Conservation (phyloP, 768 basidiomycete species). For the Collybia sordida region DNA sequence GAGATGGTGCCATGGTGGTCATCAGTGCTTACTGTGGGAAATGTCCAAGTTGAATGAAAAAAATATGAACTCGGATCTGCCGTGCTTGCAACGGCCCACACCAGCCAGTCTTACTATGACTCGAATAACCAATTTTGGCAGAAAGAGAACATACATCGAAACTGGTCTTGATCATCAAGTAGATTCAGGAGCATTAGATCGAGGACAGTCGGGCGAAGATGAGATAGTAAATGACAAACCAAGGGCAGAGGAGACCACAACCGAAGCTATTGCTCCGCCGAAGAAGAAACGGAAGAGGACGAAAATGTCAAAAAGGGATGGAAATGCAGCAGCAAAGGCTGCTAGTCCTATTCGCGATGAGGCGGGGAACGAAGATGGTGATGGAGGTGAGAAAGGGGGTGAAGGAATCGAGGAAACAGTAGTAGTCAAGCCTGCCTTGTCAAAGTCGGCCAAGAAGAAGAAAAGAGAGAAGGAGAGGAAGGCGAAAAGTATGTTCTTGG, state of each 20-base stretch:
- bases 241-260: slow-evolving; percentile 4
- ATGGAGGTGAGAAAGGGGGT: slow-evolving; percentile 15
- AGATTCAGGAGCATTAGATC: slow-evolving; percentile 11
- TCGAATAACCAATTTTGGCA: slow-evolving; percentile 70
- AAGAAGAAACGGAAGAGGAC: slow-evolving; percentile 64
- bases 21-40: no score
- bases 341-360: slow-evolving; percentile 17
- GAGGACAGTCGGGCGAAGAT: neutral
- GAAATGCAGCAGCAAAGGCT: slow-evolving; percentile 27
- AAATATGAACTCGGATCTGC: no score
- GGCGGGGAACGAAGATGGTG: slow-evolving; percentile 4
- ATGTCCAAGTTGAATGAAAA: no score
- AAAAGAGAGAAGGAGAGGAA: slow-evolving; percentile 27
- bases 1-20: neutral
- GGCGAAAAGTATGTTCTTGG: slow-evolving; percentile 23
- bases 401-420: neutral
- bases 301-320: slow-evolving; percentile 44
- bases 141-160: slow-evolving; percentile 70
- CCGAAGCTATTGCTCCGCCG: slow-evolving; percentile 23
- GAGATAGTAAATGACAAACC: slow-evolving; percentile 2
- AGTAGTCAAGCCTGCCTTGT: slow-evolving; percentile 6
- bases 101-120: slow-evolving; percentile 62
- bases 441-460: slow-evolving; percentile 32
- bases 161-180: slow-evolving; percentile 46
- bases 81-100: no score